Conservation (phyloP, 441 rosid genomes). For the Brassica hybrid region DNA sequence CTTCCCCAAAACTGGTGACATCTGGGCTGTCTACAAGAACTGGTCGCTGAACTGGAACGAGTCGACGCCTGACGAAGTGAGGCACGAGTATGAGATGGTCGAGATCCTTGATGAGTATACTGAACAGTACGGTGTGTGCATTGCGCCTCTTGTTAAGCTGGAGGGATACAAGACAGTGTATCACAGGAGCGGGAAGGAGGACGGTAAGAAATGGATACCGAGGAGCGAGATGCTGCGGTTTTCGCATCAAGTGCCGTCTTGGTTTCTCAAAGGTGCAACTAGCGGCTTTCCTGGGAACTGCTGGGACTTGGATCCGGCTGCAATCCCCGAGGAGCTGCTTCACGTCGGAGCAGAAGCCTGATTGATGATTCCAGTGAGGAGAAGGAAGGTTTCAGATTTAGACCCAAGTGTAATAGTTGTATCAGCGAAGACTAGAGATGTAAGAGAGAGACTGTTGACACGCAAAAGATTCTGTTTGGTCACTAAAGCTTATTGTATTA, state of each 20-base stretch:
- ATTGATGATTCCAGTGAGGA: conserved; percentile 38
- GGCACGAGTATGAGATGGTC: conserved; percentile 98
- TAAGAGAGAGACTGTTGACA: conserved; percentile 25
- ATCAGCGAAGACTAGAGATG: conserved; percentile 23
- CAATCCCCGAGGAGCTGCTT: conserved; percentile 96
- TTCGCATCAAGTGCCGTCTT: conserved; percentile 93
- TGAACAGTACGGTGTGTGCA: conserved; percentile 86
- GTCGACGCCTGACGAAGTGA: conserved; percentile 76
- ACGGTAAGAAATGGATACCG: conserved; percentile 81
- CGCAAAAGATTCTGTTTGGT: conserved; percentile 29
- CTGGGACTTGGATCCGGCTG: conserved; percentile 99
- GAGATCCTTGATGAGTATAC: conserved; percentile 92
- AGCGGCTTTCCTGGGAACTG: conserved; percentile 67
- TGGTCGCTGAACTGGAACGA: conserved; percentile 89
- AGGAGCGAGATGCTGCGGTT: conserved; percentile 87
- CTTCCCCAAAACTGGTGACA: conserved; percentile 81
- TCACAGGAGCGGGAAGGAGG: conserved; percentile 58
- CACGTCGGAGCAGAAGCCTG: conserved; percentile 50
- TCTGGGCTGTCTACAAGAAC: conserved; percentile 94
- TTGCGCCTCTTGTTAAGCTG: conserved; percentile 73
- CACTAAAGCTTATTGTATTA: conserved; percentile 36
- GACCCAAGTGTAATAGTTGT: conserved; percentile 34
- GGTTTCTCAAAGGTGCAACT: conserved; percentile 73
- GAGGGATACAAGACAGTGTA: conserved; percentile 91
- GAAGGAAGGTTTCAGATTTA: conserved; percentile 26